Conservation (phyloP, 257 asterid genomes). For the Parsonsia alboflavescens region DNA sequence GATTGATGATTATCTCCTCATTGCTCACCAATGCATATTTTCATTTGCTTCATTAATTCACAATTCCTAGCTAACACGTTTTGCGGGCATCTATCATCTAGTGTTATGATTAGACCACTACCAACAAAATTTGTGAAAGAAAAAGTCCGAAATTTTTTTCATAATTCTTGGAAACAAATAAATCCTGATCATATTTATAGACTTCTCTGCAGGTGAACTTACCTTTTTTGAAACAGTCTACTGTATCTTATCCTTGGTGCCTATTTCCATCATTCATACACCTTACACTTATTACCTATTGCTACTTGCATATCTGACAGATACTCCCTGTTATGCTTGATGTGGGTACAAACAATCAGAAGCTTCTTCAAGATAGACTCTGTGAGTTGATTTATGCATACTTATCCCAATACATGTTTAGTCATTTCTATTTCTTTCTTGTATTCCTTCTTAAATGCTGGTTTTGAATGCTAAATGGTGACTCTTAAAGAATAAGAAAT, state of each 20-base stretch:
- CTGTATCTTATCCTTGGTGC: conserved; percentile 9
- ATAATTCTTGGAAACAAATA: no score
- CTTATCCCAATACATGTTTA: neutral
- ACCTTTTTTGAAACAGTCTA: neutral
- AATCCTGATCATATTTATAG: neutral
- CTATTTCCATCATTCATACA: conserved; percentile 14
- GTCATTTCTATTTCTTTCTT: neutral
- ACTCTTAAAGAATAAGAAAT: neutral
- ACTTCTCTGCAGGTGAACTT: neutral
- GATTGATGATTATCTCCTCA: neutral
- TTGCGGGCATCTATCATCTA: neutral
- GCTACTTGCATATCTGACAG: conserved; percentile 37
- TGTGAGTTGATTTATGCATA: conserved; percentile 58
- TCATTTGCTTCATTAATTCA: neutral
- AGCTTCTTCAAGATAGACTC: conserved; percentile 83
- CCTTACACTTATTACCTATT: conserved; percentile 12
- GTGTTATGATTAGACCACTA: neutral
- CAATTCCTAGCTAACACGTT: neutral
- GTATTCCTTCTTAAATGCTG: neutral
- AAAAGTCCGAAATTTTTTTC: neutral
- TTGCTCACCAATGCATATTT: neutral
- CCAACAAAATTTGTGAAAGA: neutral
- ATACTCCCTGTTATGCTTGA: conserved; percentile 98
- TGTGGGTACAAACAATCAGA: conserved; percentile 94
- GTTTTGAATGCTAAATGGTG: neutral